Percentiles rank a stretch among this genome's conserved stretches.
Evolutionary conservation across 257 asterid genomes (phyloP).

Genomic region (Apocynum venetum): DNA sequence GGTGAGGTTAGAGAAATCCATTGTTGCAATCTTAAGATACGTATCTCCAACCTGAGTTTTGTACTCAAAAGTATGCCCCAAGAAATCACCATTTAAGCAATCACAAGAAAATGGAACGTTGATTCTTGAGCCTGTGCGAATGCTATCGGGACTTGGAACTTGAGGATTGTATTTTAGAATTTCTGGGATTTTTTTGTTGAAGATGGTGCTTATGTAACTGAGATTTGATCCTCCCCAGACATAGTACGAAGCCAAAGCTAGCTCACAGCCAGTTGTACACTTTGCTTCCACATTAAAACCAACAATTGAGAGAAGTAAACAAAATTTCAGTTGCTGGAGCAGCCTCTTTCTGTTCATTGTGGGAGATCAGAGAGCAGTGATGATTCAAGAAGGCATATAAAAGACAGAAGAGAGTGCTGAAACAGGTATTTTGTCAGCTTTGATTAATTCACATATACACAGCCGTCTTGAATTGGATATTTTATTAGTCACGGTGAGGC

Average conservation of each 20-base stretch:
- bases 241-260: conserved; percentile 71
- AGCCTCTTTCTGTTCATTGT: conserved; percentile 21
- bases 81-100: conserved; percentile 71
- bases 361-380: conserved; percentile 15
- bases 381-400: conserved; percentile 26
- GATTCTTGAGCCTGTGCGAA: conserved; percentile 41
- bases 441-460: conserved; percentile 3
- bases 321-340: conserved; percentile 2
- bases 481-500: neutral
- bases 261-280: conserved; percentile 55
- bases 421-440: conserved; percentile 17
- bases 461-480: conserved; percentile 28
- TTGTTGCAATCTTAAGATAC: conserved; percentile 40
- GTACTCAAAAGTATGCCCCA: conserved; percentile 63
- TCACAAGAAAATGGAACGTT: conserved; percentile 68
- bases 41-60: conserved; percentile 54
- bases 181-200: conserved; percentile 32
- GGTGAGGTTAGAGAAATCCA: conserved; percentile 58
- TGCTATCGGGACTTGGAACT: conserved; percentile 28
- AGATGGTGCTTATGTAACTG: conserved; percentile 47
- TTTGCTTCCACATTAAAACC: conserved; percentile 36
- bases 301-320: conserved; percentile 19
- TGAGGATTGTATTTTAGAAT: conserved; percentile 47
- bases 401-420: conserved; percentile 10
- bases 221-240: conserved; percentile 56